Evolutionary conservation across 108 stramenopile species (phyloP).

Genomic region (Conticribra guillardii): DNA sequence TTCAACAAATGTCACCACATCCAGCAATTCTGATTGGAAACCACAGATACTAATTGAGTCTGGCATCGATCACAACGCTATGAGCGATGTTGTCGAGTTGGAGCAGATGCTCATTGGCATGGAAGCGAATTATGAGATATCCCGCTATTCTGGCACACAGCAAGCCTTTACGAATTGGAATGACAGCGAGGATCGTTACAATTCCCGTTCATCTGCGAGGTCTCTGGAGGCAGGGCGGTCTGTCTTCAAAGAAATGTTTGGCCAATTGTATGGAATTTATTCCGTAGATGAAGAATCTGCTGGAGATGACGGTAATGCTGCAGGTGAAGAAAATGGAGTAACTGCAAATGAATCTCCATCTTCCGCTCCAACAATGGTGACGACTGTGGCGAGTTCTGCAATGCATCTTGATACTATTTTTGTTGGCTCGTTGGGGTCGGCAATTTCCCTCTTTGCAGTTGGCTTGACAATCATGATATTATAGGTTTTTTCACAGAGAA

Average conservation of each 20-base stretch:
- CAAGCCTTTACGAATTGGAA: constrained; percentile 20
- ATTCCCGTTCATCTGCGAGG: constrained; percentile 16
- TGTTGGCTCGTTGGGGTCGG: no score
- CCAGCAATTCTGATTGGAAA: not conserved
- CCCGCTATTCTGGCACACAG: constrained; percentile 36
- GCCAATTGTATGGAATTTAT: no score
- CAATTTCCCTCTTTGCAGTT: no score
- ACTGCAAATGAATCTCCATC: no score
- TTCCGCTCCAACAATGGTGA: no score
- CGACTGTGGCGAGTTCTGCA: no score
- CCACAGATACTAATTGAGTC: constrained; percentile 49
- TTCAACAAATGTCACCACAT: constrained; percentile 15
- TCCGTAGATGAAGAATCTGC: no score
- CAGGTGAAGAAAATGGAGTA: no score
- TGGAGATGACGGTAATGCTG: no score
- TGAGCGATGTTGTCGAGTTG: constrained; percentile 43
- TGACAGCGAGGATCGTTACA: constrained; percentile 10
- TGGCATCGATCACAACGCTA: constrained; percentile 49
- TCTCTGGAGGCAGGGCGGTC: constrained; percentile 15
- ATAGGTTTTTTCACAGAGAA: no score
- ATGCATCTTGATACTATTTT: no score
- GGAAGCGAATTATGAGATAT: constrained; percentile 52
- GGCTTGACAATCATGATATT: no score
- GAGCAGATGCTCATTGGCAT: constrained; percentile 40
- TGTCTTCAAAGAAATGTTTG: constrained; percentile 8